phyloP scores from a whole-genome alignment of 139 green algal genomes.

The Picochlorum sp. region DNA sequence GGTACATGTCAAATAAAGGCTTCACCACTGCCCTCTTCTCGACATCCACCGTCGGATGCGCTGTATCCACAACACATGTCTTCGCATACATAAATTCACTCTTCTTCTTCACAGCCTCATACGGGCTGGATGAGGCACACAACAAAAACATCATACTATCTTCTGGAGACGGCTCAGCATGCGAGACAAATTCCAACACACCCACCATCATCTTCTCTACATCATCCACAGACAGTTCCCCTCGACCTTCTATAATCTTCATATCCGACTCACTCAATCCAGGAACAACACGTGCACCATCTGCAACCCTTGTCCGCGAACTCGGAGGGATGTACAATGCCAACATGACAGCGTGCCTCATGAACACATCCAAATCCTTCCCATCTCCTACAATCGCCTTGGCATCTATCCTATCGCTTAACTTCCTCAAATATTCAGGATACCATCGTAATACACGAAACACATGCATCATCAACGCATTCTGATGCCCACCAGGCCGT shows the following conservation, averaged over 20 bases:
- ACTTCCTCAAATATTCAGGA: background rate
- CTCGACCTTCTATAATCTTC: constrained; percentile 27
- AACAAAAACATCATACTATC: constrained; percentile 52
- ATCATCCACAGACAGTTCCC: background rate
- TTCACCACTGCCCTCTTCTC: constrained; percentile 44
- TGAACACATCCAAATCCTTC: constrained; percentile 37
- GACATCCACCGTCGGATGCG: constrained; percentile 46
- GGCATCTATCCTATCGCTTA: background rate
- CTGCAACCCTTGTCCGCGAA: background rate
- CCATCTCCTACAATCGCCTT: background rate
- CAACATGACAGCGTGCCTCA: constrained; percentile 50
- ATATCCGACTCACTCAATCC: constrained; percentile 38
- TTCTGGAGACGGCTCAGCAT: constrained; percentile 25
- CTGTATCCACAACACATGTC: constrained; percentile 24
- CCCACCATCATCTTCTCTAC: constrained; percentile 53
- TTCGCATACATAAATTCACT: constrained; percentile 72
- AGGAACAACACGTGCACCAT: constrained; percentile 10
- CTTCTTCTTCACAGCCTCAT: constrained; percentile 41
- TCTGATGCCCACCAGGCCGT: constrained; percentile 37
- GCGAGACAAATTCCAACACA: constrained; percentile 62
- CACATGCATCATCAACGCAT: constrained; percentile 41
- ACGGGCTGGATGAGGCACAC: constrained; percentile 47
- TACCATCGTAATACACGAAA: background rate
- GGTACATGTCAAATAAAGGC: constrained; percentile 52
- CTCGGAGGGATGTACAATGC: constrained; percentile 58